Conservation (phyloP, 2,329 filamentous ascomycete genomes). For the Plectosphaerella sp. region DNA sequence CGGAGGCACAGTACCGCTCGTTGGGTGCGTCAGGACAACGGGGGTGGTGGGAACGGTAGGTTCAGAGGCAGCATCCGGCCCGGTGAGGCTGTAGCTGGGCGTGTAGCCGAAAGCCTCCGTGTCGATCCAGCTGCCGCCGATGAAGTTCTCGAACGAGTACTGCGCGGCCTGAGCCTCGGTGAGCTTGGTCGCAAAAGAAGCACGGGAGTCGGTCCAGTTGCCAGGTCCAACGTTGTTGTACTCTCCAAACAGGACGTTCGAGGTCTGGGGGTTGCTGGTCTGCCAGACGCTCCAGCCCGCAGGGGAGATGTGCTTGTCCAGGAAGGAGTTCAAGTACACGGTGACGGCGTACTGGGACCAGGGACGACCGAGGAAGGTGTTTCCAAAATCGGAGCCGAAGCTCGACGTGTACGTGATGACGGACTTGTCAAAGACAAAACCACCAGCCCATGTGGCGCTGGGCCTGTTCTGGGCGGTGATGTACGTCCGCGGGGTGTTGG, state of each 20-base stretch:
- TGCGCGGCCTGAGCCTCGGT: constrained; percentile 24
- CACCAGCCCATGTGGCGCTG: constrained; percentile 20
- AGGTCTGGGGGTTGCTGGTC: constrained; percentile 39
- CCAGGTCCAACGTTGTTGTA: constrained; percentile 55
- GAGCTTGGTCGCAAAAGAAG: constrained; percentile 32
- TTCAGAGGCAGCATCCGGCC: background rate
- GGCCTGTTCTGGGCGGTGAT: constrained; percentile 26
- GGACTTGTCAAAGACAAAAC: constrained; percentile 26
- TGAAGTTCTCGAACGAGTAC: constrained; percentile 29
- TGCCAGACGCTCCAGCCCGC: constrained; percentile 57
- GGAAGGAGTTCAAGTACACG: constrained; percentile 39
- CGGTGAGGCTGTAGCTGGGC: constrained; percentile 25
- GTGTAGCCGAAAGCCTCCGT: constrained; percentile 30
- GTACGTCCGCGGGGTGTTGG: constrained; percentile 24
- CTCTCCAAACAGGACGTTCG: constrained; percentile 51
- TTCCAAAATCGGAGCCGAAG: constrained; percentile 11
- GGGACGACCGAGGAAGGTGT: constrained; percentile 35
- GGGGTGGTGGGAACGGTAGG: constrained; percentile 11
- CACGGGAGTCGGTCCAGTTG: constrained; percentile 44
- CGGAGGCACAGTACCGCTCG: constrained; percentile 34
- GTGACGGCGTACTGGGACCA: constrained; percentile 42
- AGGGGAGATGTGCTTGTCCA: constrained; percentile 52
- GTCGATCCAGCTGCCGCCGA: constrained; percentile 37
- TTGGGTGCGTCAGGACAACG: constrained; percentile 27
- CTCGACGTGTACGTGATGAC: constrained; percentile 14